Conservation (phyloP, 441 rosid species). For the Populus hybrid region DNA sequence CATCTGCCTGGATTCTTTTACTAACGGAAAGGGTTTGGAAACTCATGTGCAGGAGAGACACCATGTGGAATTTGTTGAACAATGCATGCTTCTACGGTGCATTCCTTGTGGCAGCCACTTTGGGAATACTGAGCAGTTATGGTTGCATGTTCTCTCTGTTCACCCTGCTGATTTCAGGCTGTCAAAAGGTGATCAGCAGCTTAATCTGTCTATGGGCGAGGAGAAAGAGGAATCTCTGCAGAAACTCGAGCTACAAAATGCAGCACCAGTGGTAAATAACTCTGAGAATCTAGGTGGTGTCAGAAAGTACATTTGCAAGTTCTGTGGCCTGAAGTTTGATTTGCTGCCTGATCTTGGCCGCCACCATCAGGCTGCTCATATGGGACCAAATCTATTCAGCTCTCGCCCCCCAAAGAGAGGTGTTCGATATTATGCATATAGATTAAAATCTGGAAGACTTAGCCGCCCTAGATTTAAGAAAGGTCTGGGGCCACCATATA, state of each 20-base stretch:
- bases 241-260: conserved; percentile 39
- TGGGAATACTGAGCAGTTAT: conserved; percentile 81
- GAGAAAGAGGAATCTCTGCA: conserved; percentile 33
- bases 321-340: conserved; percentile 89
- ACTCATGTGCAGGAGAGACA: conserved; percentile 94
- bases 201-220: conserved; percentile 22
- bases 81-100: conserved; percentile 96
- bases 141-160: conserved; percentile 71
- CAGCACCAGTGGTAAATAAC: conserved; percentile 37
- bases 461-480: conserved; percentile 87
- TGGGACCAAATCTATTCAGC: conserved; percentile 58
- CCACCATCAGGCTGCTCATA: conserved; percentile 99
- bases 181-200: conserved; percentile 40
- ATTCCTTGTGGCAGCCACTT: conserved; percentile 90
- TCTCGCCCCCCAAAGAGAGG: conserved; percentile 77
- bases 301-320: conserved; percentile 70
- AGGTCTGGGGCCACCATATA: conserved; percentile 73
- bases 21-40: conserved; percentile 67
- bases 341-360: conserved; percentile 97
- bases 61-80: conserved; percentile 84
- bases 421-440: conserved; percentile 63
- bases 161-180: conserved; percentile 63
- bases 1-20: conserved; percentile 93
- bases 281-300: conserved; percentile 42
- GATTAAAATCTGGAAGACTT: conserved; percentile 87